These are phyloP conservation scores for Penicillium lagena DNA, from an alignment of 495 filamentous ascomycete genomes.

Conservation along the genomic window DNA sequence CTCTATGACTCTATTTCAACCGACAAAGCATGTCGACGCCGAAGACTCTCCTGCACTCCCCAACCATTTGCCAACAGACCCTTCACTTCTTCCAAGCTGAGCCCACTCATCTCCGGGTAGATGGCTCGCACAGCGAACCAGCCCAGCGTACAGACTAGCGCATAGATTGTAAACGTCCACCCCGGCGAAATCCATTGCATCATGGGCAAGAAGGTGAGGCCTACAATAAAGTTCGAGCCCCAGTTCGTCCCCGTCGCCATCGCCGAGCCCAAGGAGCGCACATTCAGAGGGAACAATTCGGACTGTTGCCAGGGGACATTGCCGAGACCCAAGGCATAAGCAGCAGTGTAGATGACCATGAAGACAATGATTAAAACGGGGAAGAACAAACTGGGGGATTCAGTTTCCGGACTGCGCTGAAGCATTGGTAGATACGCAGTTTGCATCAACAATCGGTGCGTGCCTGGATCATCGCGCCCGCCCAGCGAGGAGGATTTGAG, in stretches of 20 bases:
- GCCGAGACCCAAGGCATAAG: slow-evolving; percentile 82
- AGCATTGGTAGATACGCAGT: no score
- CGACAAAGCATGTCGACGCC: neutral
- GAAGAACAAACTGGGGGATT: slow-evolving; percentile 5
- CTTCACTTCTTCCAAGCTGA: slow-evolving; percentile 77
- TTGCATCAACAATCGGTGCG: no score
- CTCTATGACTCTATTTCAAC: no score
- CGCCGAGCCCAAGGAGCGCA: slow-evolving; percentile 74
- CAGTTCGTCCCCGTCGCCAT: slow-evolving; percentile 87
- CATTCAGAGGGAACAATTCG: slow-evolving; percentile 80
- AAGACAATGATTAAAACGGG: slow-evolving; percentile 56
- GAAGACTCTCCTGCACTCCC: slow-evolving; percentile 41
- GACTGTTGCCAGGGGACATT: slow-evolving; percentile 92
- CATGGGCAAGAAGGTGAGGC: slow-evolving; percentile 78
- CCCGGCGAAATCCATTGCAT: slow-evolving; percentile 69
- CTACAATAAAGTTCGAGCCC: slow-evolving; percentile 82
- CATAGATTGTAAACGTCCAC: slow-evolving; percentile 77
- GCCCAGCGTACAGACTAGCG: slow-evolving; percentile 57
- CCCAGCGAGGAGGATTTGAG: no score
- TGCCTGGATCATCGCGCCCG: no score
- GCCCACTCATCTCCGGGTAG: slow-evolving; percentile 80
- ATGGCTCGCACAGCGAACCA: slow-evolving; percentile 62
- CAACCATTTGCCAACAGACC: slow-evolving; percentile 66
- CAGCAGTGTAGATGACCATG: slow-evolving; percentile 76
- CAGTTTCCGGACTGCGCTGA: no score